Percentiles rank a stretch among this genome's conserved stretches.
These are phyloP conservation scores for Botrytis tulipae DNA, from an alignment of 2,329 filamentous ascomycete genomes.

Conservation along the genomic window DNA sequence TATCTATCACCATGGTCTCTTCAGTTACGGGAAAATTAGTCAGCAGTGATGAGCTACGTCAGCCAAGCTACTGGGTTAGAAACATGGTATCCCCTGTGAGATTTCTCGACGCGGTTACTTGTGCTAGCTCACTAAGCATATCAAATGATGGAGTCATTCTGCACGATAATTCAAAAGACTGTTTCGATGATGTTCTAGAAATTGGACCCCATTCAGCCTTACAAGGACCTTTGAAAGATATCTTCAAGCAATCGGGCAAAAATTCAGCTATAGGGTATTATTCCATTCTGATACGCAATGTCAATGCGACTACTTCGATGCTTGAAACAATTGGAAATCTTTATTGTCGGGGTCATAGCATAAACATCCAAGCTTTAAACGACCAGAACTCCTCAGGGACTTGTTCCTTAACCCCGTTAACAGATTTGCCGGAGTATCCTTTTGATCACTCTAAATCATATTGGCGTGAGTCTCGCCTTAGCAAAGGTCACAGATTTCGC, in stretches of 20 bases:
- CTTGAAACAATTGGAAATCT: neutral
- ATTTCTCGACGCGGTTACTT: slow-evolving; percentile 34
- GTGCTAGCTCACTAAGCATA: neutral
- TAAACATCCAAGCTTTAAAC: neutral
- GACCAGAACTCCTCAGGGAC: neutral
- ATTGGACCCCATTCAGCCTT: slow-evolving; percentile 25
- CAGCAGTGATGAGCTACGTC: neutral
- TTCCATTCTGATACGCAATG: neutral
- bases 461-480: slow-evolving; percentile 53
- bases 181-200: slow-evolving; percentile 17
- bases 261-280: neutral
- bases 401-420: slow-evolving; percentile 31
- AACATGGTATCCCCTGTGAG: slow-evolving; percentile 47
- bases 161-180: neutral
- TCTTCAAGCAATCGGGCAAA: neutral
- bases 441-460: slow-evolving; percentile 52
- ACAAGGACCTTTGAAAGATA: slow-evolving; percentile 18
- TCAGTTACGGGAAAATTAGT: neutral
- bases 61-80: slow-evolving; percentile 44
- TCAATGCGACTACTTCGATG: neutral
- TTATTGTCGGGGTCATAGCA: neutral
- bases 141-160: neutral
- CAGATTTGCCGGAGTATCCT: slow-evolving; percentile 50
- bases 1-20: neutral
- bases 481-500: slow-evolving; percentile 45